Evolutionary conservation across 192 early-diverging fungal species (phyloP), one percentile per base, ranked within the genome.

Genomic region (Helicostylum pulchrum): DNA sequence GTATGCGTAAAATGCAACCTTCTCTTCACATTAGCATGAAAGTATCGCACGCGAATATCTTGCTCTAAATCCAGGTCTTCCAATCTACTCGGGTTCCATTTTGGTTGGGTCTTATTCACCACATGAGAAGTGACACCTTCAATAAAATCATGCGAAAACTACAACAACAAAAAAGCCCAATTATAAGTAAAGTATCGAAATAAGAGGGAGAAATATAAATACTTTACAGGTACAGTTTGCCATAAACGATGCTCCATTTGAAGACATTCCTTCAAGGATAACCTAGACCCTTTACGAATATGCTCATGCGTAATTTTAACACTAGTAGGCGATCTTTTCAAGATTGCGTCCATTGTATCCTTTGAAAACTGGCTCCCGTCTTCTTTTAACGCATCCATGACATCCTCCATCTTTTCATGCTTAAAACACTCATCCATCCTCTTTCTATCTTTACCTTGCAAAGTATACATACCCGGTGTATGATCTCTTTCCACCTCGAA

Each of bases 271-370:
- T 85, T 80, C 76, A 99, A 87, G 32, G 83, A 73, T 64, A 85
- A 55, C 14, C 83, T 67, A 39, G 64, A 66, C 2, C 93, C 96
- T 12, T 76, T 74, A 5, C 92, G 83, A 61, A 97, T 80, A 74
- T 92, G 87, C 66, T 84, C 82, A 15, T 96, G 77, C n/a, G 94
- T 92, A 15, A 98, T 83, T 71, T 93, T 94, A 68, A 96, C 72
- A 46, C 89, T 88, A 8, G 89, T 90, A 0, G 97, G 97, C 15
- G 92, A 94, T 69, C 91, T 78, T 23, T 56, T 64, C 59, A 79
- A 66, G 46, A 99, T 67, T 30, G 72, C 77, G 4, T 70, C 79
- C n/a, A 90, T 74, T 3, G 93, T 89, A 55, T 83, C 74, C 3
- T 66, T 31, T 7, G 92, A 89, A 88, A 91, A 99, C 19, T 72